Percentiles rank a stretch among this genome's conserved stretches.
phyloP scores from a whole-genome alignment of 2,329 filamentous ascomycete genomes.

The Pseudogymnoascus sp. region DNA sequence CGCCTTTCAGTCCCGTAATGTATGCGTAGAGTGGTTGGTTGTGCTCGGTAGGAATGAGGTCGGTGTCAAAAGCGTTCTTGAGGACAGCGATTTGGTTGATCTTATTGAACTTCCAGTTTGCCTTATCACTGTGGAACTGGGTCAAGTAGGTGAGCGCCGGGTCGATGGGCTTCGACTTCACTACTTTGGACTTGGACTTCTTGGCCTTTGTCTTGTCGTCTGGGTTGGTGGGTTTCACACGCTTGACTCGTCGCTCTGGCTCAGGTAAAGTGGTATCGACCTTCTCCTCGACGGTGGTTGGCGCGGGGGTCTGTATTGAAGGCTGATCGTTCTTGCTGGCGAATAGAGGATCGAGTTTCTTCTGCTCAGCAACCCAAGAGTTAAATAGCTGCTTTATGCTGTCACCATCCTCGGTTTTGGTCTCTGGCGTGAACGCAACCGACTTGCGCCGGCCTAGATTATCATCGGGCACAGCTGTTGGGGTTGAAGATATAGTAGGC shows the following conservation, averaged over 20 bases:
- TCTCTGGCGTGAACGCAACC: conserved; percentile 56
- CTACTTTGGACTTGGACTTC: conserved; percentile 17
- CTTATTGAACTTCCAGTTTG: conserved; percentile 93
- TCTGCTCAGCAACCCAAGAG: conserved; percentile 37
- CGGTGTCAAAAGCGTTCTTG: conserved; percentile 68
- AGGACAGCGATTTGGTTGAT: conserved; percentile 78
- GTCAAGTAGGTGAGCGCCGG: conserved; percentile 68
- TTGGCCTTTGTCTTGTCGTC: conserved; percentile 17
- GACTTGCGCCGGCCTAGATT: conserved; percentile 39
- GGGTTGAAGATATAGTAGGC: conserved; percentile 16
- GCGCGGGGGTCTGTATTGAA: conserved; percentile 23
- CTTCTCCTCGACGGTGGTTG: conserved; percentile 24
- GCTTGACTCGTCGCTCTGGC: conserved; percentile 24
- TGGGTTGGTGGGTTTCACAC: conserved; percentile 22
- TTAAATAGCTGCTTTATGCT: conserved; percentile 44
- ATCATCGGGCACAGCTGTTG: conserved; percentile 21
- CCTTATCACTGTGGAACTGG: conserved; percentile 61
- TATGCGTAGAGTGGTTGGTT: conserved; percentile 66
- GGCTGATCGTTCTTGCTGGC: conserved; percentile 17
- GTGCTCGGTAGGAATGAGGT: conserved; percentile 61
- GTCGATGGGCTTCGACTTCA: conserved; percentile 34
- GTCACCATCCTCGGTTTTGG: conserved; percentile 48
- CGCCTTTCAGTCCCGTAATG: conserved; percentile 69
- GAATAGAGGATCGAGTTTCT: conserved; percentile 25
- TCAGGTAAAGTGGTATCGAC: conserved; percentile 25